Conservation (phyloP, 768 basidiomycete genomes). For the Pleurotus salmoneostramineus region DNA sequence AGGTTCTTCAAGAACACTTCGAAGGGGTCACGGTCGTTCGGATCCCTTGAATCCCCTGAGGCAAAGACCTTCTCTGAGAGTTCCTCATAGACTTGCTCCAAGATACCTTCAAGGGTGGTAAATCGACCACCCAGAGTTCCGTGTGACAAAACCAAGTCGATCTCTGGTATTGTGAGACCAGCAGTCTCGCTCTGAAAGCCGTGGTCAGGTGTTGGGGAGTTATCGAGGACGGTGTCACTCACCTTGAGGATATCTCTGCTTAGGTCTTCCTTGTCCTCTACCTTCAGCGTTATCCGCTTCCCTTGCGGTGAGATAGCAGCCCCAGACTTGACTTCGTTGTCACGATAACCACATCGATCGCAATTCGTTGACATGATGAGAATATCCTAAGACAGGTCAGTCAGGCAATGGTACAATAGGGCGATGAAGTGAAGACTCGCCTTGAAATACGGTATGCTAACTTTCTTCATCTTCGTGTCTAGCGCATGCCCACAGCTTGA, state of each 20-base stretch:
- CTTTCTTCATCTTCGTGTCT: constrained; percentile 93
- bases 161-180: constrained; percentile 88
- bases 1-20: constrained; percentile 71
- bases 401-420: too few species aligned
- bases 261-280: constrained; percentile 90
- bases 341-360: constrained; percentile 90
- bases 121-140: constrained; percentile 97
- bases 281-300: constrained; percentile 82
- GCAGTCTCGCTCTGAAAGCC: constrained; percentile 83
- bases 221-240: too few species aligned
- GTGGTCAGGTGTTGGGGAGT: not conserved
- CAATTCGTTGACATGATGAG: constrained; percentile 99
- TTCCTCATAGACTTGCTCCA: constrained; percentile 94
- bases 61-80: constrained; percentile 84
- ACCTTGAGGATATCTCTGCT: constrained; percentile 94
- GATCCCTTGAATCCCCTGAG: constrained; percentile 60
- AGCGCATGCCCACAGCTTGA: constrained; percentile 82
- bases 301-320: constrained; percentile 85
- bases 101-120: constrained; percentile 94
- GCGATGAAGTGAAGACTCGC: too few species aligned
- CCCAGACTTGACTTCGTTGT: constrained; percentile 97
- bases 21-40: constrained; percentile 37
- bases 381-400: constrained; percentile 59
- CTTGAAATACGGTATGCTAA: constrained; percentile 97
- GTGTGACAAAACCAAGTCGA: constrained; percentile 85